These are phyloP conservation scores for Cryoendolithus antarcticus DNA, from an alignment of 2,329 filamentous ascomycete genomes.

Conservation along the genomic window DNA sequence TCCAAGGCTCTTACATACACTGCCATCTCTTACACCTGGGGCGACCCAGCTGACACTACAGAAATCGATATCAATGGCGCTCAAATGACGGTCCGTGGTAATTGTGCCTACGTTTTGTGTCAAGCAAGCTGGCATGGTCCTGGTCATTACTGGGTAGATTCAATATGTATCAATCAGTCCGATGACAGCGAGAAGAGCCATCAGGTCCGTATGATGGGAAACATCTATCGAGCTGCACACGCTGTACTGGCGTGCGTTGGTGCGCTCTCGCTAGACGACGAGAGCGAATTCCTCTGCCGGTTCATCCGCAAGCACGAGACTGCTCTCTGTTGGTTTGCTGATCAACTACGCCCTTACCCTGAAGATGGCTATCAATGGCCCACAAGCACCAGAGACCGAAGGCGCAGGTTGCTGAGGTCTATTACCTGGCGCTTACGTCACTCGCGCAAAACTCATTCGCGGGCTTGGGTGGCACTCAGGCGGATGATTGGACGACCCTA, in stretches of 20 bases:
- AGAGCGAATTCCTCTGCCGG: no score
- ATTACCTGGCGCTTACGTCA: no score
- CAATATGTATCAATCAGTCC: slow-evolving; percentile 6
- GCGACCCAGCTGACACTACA: not conserved
- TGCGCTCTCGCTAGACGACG: no score
- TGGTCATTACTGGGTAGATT: slow-evolving; percentile 5
- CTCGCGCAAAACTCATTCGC: no score
- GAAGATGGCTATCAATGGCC: no score
- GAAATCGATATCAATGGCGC: not conserved
- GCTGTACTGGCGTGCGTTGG: not conserved
- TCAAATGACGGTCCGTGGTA: not conserved
- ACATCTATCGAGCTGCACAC: slow-evolving; percentile 1
- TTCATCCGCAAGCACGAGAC: no score
- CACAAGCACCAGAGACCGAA: no score
- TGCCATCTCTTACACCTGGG: slow-evolving; percentile 3
- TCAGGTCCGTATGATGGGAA: slow-evolving; percentile 5
- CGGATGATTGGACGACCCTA: no score
- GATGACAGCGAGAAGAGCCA: slow-evolving; percentile 2
- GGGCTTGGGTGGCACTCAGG: no score
- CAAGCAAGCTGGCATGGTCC: not conserved
- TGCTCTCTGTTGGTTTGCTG: no score
- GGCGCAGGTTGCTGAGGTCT: no score
- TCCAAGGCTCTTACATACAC: not conserved
- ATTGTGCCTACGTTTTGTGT: not conserved
- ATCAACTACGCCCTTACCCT: no score